A percentile compares a stretch with the other conserved stretches of the same genome.
These are phyloP conservation scores for Yamadazyma atmosphaerica DNA, from an alignment of 1,139 yeast genomes.

Conservation along the genomic window DNA sequence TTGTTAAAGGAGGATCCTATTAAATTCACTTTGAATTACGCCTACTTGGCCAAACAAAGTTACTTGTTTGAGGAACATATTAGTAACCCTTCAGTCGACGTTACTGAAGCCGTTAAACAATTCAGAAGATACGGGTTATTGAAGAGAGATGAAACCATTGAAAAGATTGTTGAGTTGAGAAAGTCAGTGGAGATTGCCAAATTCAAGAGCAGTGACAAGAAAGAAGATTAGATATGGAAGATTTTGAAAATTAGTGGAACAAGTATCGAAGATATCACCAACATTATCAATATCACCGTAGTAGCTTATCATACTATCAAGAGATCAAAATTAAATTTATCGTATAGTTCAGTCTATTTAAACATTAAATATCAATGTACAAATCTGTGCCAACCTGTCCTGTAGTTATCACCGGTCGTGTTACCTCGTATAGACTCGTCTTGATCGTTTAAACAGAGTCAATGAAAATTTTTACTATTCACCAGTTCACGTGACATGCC, in stretches of 20 bases:
- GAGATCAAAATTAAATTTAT: no score
- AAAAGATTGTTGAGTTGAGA: slow-evolving; percentile 39
- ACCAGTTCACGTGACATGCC: background rate
- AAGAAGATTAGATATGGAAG: background rate
- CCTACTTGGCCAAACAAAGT: slow-evolving; percentile 53
- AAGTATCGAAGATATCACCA: no score
- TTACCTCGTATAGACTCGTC: slow-evolving; percentile 1
- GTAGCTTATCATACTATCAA: no score
- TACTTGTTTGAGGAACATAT: slow-evolving; percentile 42
- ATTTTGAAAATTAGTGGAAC: background rate
- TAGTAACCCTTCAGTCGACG: slow-evolving; percentile 30
- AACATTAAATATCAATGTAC: no score
- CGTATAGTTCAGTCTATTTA: no score
- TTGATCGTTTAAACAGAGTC: background rate
- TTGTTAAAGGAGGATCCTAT: slow-evolving; percentile 23
- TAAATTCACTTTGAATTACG: slow-evolving; percentile 52
- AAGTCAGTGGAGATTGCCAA: slow-evolving; percentile 20
- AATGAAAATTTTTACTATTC: background rate
- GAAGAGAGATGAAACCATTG: slow-evolving; percentile 44
- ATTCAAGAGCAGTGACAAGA: background rate
- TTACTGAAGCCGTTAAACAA: slow-evolving; percentile 45
- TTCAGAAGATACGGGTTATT: slow-evolving; percentile 66
- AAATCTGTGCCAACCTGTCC: no score
- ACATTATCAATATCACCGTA: no score
- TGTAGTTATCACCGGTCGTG: no score